Evolutionary conservation across 352 stramenopile species (phyloP), one percentile per base, ranked within the genome.

Genomic region (Blastocystis sp.): DNA sequence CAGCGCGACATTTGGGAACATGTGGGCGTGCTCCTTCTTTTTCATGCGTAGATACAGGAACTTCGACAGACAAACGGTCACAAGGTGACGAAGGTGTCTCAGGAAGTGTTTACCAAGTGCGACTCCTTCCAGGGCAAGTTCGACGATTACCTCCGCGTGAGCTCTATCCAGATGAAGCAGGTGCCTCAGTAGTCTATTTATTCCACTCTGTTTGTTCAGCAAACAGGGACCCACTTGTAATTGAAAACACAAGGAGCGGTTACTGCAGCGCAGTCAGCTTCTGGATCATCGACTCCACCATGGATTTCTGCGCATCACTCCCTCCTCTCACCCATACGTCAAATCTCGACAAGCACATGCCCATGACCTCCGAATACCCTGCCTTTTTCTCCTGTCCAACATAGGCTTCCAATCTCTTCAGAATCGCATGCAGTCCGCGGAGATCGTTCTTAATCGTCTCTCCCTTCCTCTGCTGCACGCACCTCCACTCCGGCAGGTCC

Each of bases 1-100:
- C 74, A 84, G 61, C 65, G 66, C 34, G 74, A 84, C 40, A 84
- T 84, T 68, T 84, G 74, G 74, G 74, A 84, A 69, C 74, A 84
- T 68, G 74, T 68, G 54, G 11, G 9, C 3, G 2, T 66, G 17
- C 6, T 10, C 28, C 43, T 6, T n/a, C 42, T 9, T 9, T 48
- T 48, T 68, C 1, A 68, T 28, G 19, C 11, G 17, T 84, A 84
- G 74, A 59, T 84, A 24, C 68, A 68, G 21, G 74, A 84, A 19
- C 45, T 84, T 54, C 59, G 74, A 48, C 65, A 84, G 11, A 84
- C 74, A 6, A 84, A 84, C 42, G 74, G 74, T 2, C 54, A 84
- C 19, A 84, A 84, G 60, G 74, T 84, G 17, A 7, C 74, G 48
- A 84, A 84, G 57, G 24, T 84, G 6, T 24, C 17, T 42, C 54